Evolutionary conservation across 1,284 basidiomycete species (phyloP).

Genomic region (Cutaneotrichosporon sp.): DNA sequence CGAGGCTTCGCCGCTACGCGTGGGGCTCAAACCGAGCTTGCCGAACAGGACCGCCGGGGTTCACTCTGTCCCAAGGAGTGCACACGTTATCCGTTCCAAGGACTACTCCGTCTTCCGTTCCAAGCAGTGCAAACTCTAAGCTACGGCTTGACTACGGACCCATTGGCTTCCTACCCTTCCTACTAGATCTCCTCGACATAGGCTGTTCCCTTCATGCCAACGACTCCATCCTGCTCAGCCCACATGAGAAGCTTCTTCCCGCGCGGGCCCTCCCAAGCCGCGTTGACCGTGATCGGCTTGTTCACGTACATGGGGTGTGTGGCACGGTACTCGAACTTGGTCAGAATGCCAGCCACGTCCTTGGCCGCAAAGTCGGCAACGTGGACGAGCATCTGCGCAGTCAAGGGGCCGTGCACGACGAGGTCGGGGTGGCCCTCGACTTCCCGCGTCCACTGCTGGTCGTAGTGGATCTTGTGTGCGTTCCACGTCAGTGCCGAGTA

Average conservation of each 20-base stretch:
- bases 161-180: background rate
- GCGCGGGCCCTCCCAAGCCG: slow-evolving; percentile 47
- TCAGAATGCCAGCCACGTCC: slow-evolving; percentile 40
- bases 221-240: slow-evolving; percentile 58
- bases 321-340: slow-evolving; percentile 65
- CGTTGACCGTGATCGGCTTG: slow-evolving; percentile 56
- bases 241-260: slow-evolving; percentile 51
- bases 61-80: too few species aligned
- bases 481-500: slow-evolving; percentile 72
- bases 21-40: too few species aligned
- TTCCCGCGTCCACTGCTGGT: slow-evolving; percentile 56
- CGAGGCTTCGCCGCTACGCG: background rate
- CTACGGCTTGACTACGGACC: background rate
- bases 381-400: slow-evolving; percentile 70
- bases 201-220: slow-evolving; percentile 63
- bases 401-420: slow-evolving; percentile 75
- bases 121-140: too few species aligned
- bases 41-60: too few species aligned
- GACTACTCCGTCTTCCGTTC: too few species aligned
- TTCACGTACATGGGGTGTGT: slow-evolving; percentile 67
- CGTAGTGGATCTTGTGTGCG: slow-evolving; percentile 47
- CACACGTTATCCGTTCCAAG: too few species aligned
- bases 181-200: slow-evolving; percentile 1
- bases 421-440: slow-evolving; percentile 73
- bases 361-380: slow-evolving; percentile 44